Evolutionary conservation across 257 asterid genomes (phyloP).

Genomic region (Capsicum pubescens): DNA sequence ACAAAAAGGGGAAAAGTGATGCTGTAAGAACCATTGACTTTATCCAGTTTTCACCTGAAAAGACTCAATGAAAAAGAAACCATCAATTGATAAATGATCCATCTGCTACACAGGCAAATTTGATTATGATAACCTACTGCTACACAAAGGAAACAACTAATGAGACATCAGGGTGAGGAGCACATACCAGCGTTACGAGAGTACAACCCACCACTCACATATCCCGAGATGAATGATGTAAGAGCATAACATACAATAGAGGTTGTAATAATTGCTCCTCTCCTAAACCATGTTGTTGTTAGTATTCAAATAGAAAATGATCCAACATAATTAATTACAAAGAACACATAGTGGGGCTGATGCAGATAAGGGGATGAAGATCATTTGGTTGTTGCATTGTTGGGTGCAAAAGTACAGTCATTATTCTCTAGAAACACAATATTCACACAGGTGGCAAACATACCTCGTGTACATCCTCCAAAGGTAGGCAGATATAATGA

Average conservation of each 20-base stretch:
- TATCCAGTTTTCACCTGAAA: constrained; percentile 80
- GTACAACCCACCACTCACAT: constrained; percentile 83
- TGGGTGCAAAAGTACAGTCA: background rate
- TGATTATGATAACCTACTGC: background rate
- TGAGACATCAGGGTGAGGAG: constrained; percentile 6
- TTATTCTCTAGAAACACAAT: background rate
- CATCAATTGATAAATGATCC: background rate
- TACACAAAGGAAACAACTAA: background rate
- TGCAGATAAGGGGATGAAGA: constrained; percentile 1
- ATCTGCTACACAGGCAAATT: background rate
- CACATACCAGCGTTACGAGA: constrained; percentile 76
- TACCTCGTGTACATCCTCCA: constrained; percentile 85
- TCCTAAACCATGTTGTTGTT: constrained; percentile 51
- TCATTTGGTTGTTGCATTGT: background rate
- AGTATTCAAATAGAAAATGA: background rate
- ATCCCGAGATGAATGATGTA: constrained; percentile 85
- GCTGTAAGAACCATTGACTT: constrained; percentile 84
- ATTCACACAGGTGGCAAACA: constrained; percentile 30
- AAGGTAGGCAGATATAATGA: constrained; percentile 64
- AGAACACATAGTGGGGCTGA: background rate
- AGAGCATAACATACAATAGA: constrained; percentile 77
- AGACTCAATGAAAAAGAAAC: background rate
- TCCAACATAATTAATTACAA: background rate
- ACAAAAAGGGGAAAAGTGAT: constrained; percentile 77
- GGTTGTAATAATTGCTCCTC: constrained; percentile 81